phyloP scores from a whole-genome alignment of 352 stramenopile species.

The Phytopythium montanum region DNA sequence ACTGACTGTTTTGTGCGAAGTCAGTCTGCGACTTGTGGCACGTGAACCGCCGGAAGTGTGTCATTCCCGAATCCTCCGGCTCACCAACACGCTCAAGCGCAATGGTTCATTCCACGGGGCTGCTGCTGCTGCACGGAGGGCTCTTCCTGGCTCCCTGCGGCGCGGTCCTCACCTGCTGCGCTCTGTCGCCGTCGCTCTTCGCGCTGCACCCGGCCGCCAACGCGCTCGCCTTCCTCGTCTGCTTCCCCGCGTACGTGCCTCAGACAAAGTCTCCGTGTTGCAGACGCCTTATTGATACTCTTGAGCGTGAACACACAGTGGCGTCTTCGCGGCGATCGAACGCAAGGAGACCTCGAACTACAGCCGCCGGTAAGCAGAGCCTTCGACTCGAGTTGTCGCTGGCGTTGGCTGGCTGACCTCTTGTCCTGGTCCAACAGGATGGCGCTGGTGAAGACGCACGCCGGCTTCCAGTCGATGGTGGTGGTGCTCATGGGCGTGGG shows the following conservation, averaged over 20 bases:
- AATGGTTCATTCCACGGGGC: constrained; percentile 54
- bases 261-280: not conserved
- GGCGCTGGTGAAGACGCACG: constrained; percentile 51
- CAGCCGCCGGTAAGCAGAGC: too few species aligned
- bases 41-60: not conserved
- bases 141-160: constrained; percentile 46
- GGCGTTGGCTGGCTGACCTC: too few species aligned
- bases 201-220: constrained; percentile 60
- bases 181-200: constrained; percentile 39
- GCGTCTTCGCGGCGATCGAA: constrained; percentile 56
- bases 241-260: constrained; percentile 41
- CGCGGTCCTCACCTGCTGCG: constrained; percentile 39
- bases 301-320: constrained; percentile 12
- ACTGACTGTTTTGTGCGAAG: not conserved
- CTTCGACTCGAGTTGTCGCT: too few species aligned
- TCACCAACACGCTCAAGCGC: not conserved
- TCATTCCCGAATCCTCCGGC: not conserved
- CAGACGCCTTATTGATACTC: not conserved
- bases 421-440: too few species aligned
- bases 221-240: constrained; percentile 53
- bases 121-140: constrained; percentile 41
- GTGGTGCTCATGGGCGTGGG: constrained; percentile 30
- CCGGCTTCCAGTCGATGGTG: constrained; percentile 36
- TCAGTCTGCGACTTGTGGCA: not conserved
- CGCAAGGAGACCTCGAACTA: constrained; percentile 43